Evolutionary conservation across 1,284 basidiomycete genomes (phyloP), one percentile per base, ranked within the genome.

Genomic region (Puccinia polysora): DNA sequence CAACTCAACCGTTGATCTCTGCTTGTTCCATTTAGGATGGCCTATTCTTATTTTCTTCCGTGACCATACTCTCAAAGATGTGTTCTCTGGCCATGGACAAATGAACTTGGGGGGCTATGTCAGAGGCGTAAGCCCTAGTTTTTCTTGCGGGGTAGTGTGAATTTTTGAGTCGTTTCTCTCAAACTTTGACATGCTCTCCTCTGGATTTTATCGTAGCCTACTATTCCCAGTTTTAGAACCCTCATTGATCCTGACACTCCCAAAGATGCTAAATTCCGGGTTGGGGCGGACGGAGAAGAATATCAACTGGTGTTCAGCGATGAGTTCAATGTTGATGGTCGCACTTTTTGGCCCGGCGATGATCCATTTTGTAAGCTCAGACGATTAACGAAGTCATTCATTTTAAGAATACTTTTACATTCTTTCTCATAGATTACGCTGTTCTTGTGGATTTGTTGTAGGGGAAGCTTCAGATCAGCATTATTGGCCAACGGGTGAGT

Each of bases 291-390:
- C 32, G 78, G 78, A 23, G 65, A 64, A 25, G 56, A 76, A 59
- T 79, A 77, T 70, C 74, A 79, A 64, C 76, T 80, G n/a, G 79
- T 80, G 10, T 80, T 80, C 55, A 77, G 76, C 53, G 79, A 80
- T 68, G 79, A 80, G 70, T 80, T 80, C 65, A 79, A 80, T 65
- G 73, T 71, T 10, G 76, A 79, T 58, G 78, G 78, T 8, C 74
- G 79, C n/a, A 77, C 77, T 10, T 80, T 80, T 74, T 80, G 78
- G 62, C 78, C 79, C 14, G 78, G 78, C n/a, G 77, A 80, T 49
- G 79, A 79, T 53, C 78, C 79, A 1, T 79, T 77, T 56, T 80
- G 79, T 78, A 77, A 15, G 53, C 12, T 12, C 28, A n/a, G n/a
- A n/a, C n/a, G n/a, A n/a, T n/a, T n/a, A n/a, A 43, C 40, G 40